Conservation (phyloP, 148 eudicot genomes). For the Rhododendron griersonianum region DNA sequence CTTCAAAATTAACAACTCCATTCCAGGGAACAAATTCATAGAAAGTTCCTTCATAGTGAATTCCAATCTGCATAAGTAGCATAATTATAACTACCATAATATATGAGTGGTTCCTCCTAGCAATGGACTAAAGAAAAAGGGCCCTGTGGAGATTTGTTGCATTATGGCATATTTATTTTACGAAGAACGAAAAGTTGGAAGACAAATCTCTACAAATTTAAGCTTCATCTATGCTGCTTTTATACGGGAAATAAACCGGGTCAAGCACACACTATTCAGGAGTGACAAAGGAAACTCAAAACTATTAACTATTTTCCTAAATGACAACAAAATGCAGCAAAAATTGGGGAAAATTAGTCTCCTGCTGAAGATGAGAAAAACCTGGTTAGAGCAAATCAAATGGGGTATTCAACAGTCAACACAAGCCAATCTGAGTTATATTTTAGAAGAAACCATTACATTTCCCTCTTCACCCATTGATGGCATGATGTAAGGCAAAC, state of each 20-base stretch:
- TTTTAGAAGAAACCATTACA: not conserved
- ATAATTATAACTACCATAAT: not conserved
- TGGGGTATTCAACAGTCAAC: not conserved
- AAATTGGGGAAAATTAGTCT: not conserved
- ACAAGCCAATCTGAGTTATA: not conserved
- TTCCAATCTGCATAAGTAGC: conserved; percentile 56
- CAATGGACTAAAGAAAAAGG: not conserved
- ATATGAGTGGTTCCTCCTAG: not conserved
- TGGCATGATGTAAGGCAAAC: not conserved
- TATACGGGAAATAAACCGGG: not conserved
- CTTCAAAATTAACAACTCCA: conserved; percentile 74
- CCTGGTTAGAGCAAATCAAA: not conserved
- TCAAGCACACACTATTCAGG: not conserved
- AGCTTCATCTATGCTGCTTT: not conserved
- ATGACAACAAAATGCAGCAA: not conserved
- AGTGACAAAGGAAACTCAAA: not conserved
- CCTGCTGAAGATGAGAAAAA: not conserved
- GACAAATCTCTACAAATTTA: not conserved
- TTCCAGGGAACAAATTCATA: conserved; percentile 98
- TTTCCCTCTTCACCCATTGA: not conserved
- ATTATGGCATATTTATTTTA: not conserved
- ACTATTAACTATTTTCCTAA: not conserved
- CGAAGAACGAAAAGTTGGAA: not conserved
- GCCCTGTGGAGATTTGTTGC: not conserved
- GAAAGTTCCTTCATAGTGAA: conserved; percentile 77